Evolutionary conservation across 257 asterid species (phyloP).

Genomic region (Solanum pinnatisectum): DNA sequence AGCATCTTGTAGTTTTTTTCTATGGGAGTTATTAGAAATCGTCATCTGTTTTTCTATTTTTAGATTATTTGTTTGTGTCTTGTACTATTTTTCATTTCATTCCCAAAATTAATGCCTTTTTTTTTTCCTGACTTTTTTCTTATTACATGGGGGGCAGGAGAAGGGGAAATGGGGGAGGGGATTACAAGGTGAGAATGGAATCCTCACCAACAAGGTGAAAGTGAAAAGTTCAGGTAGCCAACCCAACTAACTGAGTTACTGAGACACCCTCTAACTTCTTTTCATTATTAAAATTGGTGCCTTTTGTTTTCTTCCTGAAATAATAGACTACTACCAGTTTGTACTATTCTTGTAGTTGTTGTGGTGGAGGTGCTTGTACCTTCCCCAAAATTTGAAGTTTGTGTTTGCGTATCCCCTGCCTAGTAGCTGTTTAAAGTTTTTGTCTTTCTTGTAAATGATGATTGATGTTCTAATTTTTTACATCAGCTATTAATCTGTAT

Average conservation of each 20-base stretch:
- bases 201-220: neutral
- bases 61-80: neutral
- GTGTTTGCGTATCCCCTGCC: neutral
- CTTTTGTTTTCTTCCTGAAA: neutral
- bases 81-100: neutral
- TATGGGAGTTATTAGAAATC: neutral
- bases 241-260: neutral
- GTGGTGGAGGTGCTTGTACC: neutral
- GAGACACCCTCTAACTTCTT: neutral
- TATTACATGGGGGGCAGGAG: neutral
- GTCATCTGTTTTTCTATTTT: neutral
- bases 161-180: neutral
- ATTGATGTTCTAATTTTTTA: neutral
- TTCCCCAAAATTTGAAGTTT: neutral
- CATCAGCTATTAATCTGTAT: neutral
- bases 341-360: neutral
- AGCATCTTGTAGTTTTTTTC: neutral
- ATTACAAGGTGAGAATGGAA: neutral
- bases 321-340: neutral
- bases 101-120: neutral
- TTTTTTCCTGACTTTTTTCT: neutral
- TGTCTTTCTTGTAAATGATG: neutral
- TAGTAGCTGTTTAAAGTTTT: neutral
- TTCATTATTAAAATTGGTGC: neutral
- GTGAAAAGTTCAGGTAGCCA: neutral